A percentile compares a stretch with the other conserved stretches of the same genome.
Conservation (phyloP, 345 rosid genomes). For the Microthlaspi erraticum region DNA sequence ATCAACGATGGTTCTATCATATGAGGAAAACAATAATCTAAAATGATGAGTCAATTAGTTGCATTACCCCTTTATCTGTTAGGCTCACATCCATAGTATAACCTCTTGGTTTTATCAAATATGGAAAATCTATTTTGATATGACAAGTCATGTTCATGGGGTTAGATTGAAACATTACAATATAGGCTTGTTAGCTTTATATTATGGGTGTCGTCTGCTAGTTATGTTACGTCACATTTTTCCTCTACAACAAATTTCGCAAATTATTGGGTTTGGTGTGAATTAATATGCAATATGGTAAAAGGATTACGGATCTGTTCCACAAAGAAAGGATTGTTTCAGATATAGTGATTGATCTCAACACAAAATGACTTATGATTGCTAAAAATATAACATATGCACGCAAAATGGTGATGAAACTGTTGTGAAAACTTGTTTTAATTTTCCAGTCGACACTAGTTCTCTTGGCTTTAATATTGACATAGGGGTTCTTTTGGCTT, state of each 20-base stretch:
- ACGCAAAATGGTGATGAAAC: background rate
- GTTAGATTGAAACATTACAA: constrained; percentile 30
- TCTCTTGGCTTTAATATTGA: too few species aligned
- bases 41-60: constrained; percentile 39
- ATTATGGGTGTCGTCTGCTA: constrained; percentile 15
- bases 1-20: constrained; percentile 35
- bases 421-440: background rate
- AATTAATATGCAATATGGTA: background rate
- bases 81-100: constrained; percentile 24
- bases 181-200: constrained; percentile 13
- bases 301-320: background rate
- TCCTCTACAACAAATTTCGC: background rate
- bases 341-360: constrained; percentile 9
- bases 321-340: background rate
- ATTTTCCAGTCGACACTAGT: background rate
- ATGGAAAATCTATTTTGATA: constrained; percentile 20
- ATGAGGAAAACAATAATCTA: constrained; percentile 23
- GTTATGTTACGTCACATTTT: constrained; percentile 13
- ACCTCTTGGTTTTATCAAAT: constrained; percentile 7
- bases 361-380: constrained; percentile 12
- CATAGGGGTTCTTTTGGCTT: too few species aligned
- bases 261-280: background rate
- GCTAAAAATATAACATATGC: constrained; percentile 12
- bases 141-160: constrained; percentile 44
- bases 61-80: constrained; percentile 14